Base-by-base conservation (phyloP, 805 yeast species). In the Kodamaea kaohsiungensis region DNA sequence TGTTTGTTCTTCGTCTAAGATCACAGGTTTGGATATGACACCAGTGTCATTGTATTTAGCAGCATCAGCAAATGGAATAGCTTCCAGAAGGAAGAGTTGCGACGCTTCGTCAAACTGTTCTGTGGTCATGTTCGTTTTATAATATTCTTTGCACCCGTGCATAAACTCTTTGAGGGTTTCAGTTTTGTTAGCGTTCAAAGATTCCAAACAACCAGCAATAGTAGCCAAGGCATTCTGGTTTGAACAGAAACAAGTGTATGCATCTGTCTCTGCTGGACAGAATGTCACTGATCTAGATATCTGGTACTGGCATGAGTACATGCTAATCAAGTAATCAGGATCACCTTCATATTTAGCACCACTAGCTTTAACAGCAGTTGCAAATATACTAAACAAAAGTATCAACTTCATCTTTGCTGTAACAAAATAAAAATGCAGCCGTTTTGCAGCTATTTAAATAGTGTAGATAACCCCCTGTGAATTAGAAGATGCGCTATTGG, bases 221-320 rank as follows among this genome's bases (percentile, higher is more conserved):
- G 74, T 62, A 17, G 76, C 73, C 53, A 68, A 56, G 5, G 68
- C 68, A 38, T 65, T 56, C 15, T 58, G 47, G 49, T 68, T 63
- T 8, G 43, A 49, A 56, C 77, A 72, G 30, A 56, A 39, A 52
- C 75, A 71, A 8, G 56, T 7, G 18, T 12, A 30, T 16, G 27
- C 25, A 9, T 33, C 43, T 10, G 15, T 13, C 8, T 33, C n/a
- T n/a, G 16, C 5, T 15, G 15, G 9, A 17, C 50, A 16, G 42
- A 45, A 43, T 59, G 54, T 38, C 39, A 61, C 1, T 48, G 55
- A 37, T 7, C 22, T 2, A 2, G 37, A n/a, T 10, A 59, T 46
- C 9, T 51, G 56, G 12, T 45, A 47, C 13, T 45, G 52, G 35
- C 63, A 59, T 7, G 55, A 38, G 43, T 45, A 55, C 45, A 54